Conservation (phyloP, 306 rosid genomes). For the Oemleria cerasiformis region DNA sequence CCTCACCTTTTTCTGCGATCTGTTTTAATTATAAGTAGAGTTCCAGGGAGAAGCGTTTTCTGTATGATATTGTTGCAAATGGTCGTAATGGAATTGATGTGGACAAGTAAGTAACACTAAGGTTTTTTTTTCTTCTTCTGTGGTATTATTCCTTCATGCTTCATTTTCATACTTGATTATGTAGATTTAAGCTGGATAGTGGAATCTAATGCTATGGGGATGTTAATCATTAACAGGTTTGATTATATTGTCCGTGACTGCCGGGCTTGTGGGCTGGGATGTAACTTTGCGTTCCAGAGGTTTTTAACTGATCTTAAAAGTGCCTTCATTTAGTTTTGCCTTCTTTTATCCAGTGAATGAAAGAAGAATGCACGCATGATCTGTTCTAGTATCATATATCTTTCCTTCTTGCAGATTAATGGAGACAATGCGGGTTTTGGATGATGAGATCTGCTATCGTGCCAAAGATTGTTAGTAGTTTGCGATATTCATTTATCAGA, state of each 20-base stretch:
- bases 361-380: slow-evolving; percentile 9
- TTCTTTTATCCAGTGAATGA: slow-evolving; percentile 12
- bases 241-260: slow-evolving; percentile 88
- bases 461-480: slow-evolving; percentile 75
- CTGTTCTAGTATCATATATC: slow-evolving; percentile 20
- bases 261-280: slow-evolving; percentile 90
- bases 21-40: slow-evolving; percentile 34
- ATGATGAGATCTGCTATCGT: slow-evolving; percentile 87
- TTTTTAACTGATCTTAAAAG: slow-evolving; percentile 14
- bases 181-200: not conserved
- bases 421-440: slow-evolving; percentile 90
- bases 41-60: slow-evolving; percentile 69
- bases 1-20: not conserved
- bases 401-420: slow-evolving; percentile 53
- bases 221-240: slow-evolving; percentile 57
- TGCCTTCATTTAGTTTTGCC: not conserved
- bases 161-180: slow-evolving; percentile 6
- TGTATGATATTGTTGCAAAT: slow-evolving; percentile 96
- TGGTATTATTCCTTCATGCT: slow-evolving; percentile 8
- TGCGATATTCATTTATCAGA: slow-evolving; percentile 15
- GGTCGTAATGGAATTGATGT: slow-evolving; percentile 98
- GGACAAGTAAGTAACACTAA: slow-evolving; percentile 65
- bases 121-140: not conserved
- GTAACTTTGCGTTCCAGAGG: slow-evolving; percentile 88
- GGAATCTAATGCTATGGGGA: slow-evolving; percentile 21